Conservation (phyloP, 495 filamentous ascomycete genomes). For the Penicillium paxilli region DNA sequence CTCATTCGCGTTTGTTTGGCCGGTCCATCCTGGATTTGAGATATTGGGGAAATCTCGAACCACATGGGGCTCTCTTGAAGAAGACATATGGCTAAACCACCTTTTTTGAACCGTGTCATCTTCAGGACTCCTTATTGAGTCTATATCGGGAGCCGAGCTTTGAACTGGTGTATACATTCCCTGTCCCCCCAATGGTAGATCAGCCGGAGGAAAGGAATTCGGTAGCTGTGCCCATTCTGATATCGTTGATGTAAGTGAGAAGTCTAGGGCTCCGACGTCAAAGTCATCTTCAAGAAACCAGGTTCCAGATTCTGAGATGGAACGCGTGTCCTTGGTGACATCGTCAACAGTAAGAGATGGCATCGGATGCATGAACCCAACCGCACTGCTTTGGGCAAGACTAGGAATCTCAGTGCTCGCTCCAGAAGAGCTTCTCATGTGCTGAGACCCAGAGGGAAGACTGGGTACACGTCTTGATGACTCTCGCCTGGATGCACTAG, state of each 20-base stretch:
- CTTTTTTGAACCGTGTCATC: slow-evolving; percentile 12
- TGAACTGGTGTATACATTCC: slow-evolving; percentile 1
- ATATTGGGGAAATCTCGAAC: neutral
- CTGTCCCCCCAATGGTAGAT: neutral
- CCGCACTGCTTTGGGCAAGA: neutral
- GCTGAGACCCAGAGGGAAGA: neutral
- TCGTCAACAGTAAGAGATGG: neutral
- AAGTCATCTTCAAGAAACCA: slow-evolving; percentile 28
- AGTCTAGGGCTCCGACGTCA: slow-evolving; percentile 27
- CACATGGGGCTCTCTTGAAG: neutral
- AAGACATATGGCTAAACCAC: slow-evolving; percentile 21
- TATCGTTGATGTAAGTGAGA: slow-evolving; percentile 22
- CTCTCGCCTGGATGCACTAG: neutral
- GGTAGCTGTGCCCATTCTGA: slow-evolving; percentile 28
- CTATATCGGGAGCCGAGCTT: neutral
- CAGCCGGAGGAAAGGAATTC: neutral
- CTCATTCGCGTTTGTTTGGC: slow-evolving; percentile 23
- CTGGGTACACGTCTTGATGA: neutral
- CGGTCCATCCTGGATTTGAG: neutral
- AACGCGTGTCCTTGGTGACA: neutral
- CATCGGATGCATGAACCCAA: neutral
- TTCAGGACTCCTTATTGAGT: neutral
- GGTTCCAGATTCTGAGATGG: slow-evolving; percentile 8
- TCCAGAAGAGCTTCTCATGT: neutral
- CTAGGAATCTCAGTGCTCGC: neutral